Evolutionary conservation across 495 filamentous ascomycete species (phyloP), one percentile per base, ranked within the genome.

Genomic region (Tuber brumale): DNA sequence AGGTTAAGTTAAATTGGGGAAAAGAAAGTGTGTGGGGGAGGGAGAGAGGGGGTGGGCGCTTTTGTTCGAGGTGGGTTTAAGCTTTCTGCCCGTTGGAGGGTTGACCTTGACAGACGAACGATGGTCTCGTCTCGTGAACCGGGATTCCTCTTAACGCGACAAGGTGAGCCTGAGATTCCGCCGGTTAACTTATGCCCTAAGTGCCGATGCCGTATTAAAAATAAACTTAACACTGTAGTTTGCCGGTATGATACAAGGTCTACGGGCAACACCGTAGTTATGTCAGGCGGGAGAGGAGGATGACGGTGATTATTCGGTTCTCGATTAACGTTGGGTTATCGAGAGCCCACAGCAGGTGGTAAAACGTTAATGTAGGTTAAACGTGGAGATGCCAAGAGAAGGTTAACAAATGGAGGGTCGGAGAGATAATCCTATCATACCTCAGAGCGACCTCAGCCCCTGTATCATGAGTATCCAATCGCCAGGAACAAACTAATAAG

Each of bases 111-210:
- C 0, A 3, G 57, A 31, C 27, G 57, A 18, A 66, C 27, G 57
- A 66, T 66, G 57, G 31, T 66, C 57, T 66, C 57, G 57, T 66
- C 57, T 66, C 57, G 57, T 66, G 57, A 66, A 35, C 57, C 31
- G 27, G 57, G 57, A 27, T 66, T 66, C 57, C 57, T 66, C 27
- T 35, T 35, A 27, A 35, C 57, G 57, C 57, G 57, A 18, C 57
- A 66, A 19, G 27, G 57, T 66, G 57, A 18, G 35, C 27, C 57
- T 35, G 57, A 35, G 57, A 66, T 35, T 66, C 27, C 27, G 10
- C 57, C 57, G 57, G 27, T 66, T 66, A 35, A 66, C 57, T 66
- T 66, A 66, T 35, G 31, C 57, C 57, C 16, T 35, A 66, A 66
- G 31, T 35, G 57, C 16, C 27, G 57, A 66, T 66, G 31, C 57